These are phyloP conservation scores for Acacia concinna DNA, from an alignment of 331 rosid species.

Conservation along the genomic window DNA sequence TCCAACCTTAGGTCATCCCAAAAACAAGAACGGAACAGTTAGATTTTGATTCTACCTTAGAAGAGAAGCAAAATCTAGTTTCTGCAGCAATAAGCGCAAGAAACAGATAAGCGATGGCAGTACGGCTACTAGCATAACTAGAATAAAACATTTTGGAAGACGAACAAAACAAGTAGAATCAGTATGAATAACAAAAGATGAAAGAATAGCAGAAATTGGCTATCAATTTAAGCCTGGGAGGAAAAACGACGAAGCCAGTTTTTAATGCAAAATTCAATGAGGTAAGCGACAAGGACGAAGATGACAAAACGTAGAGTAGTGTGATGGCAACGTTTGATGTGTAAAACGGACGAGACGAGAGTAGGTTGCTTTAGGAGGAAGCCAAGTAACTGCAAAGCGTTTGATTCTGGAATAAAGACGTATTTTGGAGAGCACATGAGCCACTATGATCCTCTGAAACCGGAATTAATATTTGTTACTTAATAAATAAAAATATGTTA, in stretches of 20 bases:
- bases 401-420: neutral
- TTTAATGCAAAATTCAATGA: conserved; percentile 6
- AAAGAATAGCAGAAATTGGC: neutral
- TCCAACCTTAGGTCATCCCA: conserved; percentile 20
- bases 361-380: conserved; percentile 38
- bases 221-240: neutral
- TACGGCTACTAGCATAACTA: conserved; percentile 5
- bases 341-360: conserved; percentile 15
- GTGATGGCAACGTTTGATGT: conserved; percentile 38
- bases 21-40: conserved; percentile 11
- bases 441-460: neutral
- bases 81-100: conserved; percentile 45
- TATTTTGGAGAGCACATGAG: neutral
- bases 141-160: neutral
- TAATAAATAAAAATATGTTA: neutral
- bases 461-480: neutral
- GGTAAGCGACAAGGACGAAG: neutral
- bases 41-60: conserved; percentile 47
- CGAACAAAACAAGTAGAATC: neutral
- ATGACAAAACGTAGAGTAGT: conserved; percentile 18
- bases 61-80: conserved; percentile 43
- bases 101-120: conserved; percentile 35
- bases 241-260: conserved; percentile 18
- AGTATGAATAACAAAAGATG: conserved; percentile 7
- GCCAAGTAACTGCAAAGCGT: conserved; percentile 31